These are phyloP conservation scores for Penicillium herquei DNA, from an alignment of 495 filamentous ascomycete species.

Conservation along the genomic window DNA sequence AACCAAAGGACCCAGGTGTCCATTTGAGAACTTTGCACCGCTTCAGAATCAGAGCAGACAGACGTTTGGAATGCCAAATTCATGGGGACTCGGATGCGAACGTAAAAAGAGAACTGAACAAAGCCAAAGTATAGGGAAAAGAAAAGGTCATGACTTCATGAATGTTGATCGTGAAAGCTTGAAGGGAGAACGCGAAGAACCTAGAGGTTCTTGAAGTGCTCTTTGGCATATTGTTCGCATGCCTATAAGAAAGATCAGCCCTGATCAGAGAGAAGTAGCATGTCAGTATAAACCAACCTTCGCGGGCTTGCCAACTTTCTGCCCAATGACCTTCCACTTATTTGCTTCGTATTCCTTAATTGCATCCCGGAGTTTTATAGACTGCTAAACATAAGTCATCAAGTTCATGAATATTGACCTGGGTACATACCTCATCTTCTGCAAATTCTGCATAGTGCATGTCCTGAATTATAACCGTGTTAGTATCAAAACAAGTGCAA, in stretches of 20 bases:
- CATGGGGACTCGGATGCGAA: slow-evolving; percentile 27
- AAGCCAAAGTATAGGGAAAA: slow-evolving; percentile 23
- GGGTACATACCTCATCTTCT: slow-evolving; percentile 79
- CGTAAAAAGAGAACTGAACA: slow-evolving; percentile 12
- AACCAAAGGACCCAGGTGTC: slow-evolving; percentile 18
- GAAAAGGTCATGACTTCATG: slow-evolving; percentile 41
- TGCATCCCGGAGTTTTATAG: slow-evolving; percentile 78
- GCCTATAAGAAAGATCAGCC: slow-evolving; percentile 54
- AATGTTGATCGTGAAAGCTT: slow-evolving; percentile 18
- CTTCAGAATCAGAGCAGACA: slow-evolving; percentile 35
- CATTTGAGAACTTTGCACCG: slow-evolving; percentile 26
- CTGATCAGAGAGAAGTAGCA: slow-evolving; percentile 11
- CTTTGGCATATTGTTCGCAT: slow-evolving; percentile 97
- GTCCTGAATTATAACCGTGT: slow-evolving; percentile 53
- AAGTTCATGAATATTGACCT: slow-evolving; percentile 17
- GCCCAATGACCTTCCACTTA: slow-evolving; percentile 96
- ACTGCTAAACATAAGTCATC: slow-evolving; percentile 46
- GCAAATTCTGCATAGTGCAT: slow-evolving; percentile 99
- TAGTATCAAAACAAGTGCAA: not conserved
- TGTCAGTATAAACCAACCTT: slow-evolving; percentile 58
- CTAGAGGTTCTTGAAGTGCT: slow-evolving; percentile 72
- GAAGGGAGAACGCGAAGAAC: not conserved
- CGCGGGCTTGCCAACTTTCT: slow-evolving; percentile 95
- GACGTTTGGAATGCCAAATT: slow-evolving; percentile 37
- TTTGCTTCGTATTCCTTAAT: slow-evolving; percentile 99